Evolutionary conservation across 176 grass and related monocot species (phyloP).

Genomic region (Alloteropsis semialata): DNA sequence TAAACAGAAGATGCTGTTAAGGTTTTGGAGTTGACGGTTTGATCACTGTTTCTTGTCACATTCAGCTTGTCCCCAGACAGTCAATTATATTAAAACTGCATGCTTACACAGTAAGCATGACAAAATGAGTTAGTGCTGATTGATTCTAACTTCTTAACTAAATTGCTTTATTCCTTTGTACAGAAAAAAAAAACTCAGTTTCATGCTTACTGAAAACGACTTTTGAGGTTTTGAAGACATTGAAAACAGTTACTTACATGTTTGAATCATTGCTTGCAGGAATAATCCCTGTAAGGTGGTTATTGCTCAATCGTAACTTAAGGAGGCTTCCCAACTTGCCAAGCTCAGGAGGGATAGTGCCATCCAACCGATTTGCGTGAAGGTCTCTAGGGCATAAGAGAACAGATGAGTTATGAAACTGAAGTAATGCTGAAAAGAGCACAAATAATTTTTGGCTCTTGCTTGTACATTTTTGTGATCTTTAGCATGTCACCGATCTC

Average conservation of each 20-base stretch:
- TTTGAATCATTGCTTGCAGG: constrained; percentile 64
- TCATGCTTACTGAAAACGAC: not conserved
- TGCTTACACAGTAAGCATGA: not conserved
- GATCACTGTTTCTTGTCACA: constrained; percentile 4
- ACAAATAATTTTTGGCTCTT: constrained; percentile 4
- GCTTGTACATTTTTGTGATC: constrained; percentile 71
- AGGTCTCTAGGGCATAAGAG: constrained; percentile 70
- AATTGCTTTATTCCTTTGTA: not conserved
- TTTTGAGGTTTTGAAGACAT: not conserved
- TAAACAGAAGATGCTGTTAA: not conserved
- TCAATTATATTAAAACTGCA: not conserved
- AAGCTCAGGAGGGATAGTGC: constrained; percentile 64
- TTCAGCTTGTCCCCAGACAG: constrained; percentile 13
- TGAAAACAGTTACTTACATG: constrained; percentile 47
- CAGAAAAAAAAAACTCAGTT: not conserved
- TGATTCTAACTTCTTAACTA: constrained; percentile 36
- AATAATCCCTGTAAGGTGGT: constrained; percentile 68
- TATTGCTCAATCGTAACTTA: constrained; percentile 65
- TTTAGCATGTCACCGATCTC: constrained; percentile 57
- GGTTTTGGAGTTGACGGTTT: constrained; percentile 12
- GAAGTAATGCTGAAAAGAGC: not conserved
- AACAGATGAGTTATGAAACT: constrained; percentile 33
- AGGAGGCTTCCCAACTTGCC: constrained; percentile 55
- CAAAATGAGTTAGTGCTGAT: constrained; percentile 6
- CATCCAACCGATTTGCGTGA: constrained; percentile 69